These are phyloP conservation scores for Pinus albicaulis DNA, from an alignment of 75 land plant species.

Conservation along the genomic window DNA sequence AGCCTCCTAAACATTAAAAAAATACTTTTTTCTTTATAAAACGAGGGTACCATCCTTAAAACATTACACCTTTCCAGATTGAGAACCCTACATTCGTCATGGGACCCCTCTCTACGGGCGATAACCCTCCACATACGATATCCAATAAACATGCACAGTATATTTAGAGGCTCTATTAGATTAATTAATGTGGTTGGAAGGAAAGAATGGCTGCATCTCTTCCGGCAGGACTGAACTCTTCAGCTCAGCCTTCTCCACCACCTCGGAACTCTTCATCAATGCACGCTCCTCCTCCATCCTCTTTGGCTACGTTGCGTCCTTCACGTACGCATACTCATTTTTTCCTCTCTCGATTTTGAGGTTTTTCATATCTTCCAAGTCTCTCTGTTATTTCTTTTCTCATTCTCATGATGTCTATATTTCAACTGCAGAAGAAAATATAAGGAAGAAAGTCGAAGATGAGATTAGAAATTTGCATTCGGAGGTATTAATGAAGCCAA, in stretches of 20 bases:
- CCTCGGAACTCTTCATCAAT: neutral
- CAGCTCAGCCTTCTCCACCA: slow-evolving; percentile 7
- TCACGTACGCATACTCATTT: neutral
- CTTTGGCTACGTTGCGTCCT: neutral
- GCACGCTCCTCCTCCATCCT: neutral
- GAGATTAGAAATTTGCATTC: slow-evolving; percentile 8
- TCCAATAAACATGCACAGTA: too few relatives aligned
- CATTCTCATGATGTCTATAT: neutral
- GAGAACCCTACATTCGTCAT: too few relatives aligned
- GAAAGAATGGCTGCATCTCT: slow-evolving; percentile 9
- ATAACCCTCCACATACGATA: too few relatives aligned
- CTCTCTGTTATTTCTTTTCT: neutral
- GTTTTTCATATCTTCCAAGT: neutral
- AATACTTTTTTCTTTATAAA: too few relatives aligned
- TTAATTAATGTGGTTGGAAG: neutral
- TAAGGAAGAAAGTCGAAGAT: slow-evolving; percentile 5
- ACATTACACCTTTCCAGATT: too few relatives aligned
- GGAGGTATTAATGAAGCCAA: neutral
- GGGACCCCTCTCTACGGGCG: too few relatives aligned
- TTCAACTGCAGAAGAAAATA: slow-evolving; percentile 1
- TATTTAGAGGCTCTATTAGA: too few relatives aligned
- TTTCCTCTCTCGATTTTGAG: too few relatives aligned
- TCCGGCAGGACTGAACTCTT: slow-evolving; percentile 7
- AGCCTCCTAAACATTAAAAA: too few relatives aligned
- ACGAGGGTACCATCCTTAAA: too few relatives aligned